Evolutionary conservation across 1,284 basidiomycete species (phyloP).

Genomic region (Mycena sp.): DNA sequence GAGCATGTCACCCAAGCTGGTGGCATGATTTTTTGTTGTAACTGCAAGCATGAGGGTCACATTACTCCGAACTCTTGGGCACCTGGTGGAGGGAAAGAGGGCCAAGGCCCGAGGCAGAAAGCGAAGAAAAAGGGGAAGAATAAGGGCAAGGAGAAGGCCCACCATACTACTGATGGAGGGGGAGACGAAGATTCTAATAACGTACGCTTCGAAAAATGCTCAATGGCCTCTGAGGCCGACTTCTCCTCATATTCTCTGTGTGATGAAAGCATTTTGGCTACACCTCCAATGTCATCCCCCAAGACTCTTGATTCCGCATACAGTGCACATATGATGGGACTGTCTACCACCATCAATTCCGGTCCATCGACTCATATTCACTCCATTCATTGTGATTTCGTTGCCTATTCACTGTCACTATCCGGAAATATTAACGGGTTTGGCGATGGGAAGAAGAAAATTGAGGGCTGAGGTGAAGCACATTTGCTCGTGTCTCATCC

Average conservation of each 20-base stretch:
- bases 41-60: constrained; percentile 17
- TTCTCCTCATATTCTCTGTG: constrained; percentile 10
- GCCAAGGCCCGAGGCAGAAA: constrained; percentile 15
- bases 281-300: constrained; percentile 14
- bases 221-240: constrained; percentile 6
- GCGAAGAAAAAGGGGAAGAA: constrained; percentile 7
- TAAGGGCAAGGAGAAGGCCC: no score
- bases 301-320: constrained; percentile 7
- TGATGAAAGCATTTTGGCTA: constrained; percentile 8
- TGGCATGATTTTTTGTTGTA: constrained; percentile 14
- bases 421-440: constrained; percentile 10
- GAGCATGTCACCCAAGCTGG: background rate
- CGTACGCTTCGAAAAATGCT: no score
- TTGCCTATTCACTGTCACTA: background rate
- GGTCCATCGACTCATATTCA: constrained; percentile 18
- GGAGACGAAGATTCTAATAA: no score
- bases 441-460: constrained; percentile 14
- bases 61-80: background rate
- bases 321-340: constrained; percentile 12
- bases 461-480: constrained; percentile 13
- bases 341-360: constrained; percentile 15
- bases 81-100: constrained; percentile 11
- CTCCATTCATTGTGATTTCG: constrained; percentile 10
- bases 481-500: constrained; percentile 4
- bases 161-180: no score